A percentile compares a stretch with the other conserved stretches of the same genome.
These are phyloP conservation scores for Hyaloscypha hepaticicola DNA, from an alignment of 495 filamentous ascomycete genomes.

Conservation along the genomic window DNA sequence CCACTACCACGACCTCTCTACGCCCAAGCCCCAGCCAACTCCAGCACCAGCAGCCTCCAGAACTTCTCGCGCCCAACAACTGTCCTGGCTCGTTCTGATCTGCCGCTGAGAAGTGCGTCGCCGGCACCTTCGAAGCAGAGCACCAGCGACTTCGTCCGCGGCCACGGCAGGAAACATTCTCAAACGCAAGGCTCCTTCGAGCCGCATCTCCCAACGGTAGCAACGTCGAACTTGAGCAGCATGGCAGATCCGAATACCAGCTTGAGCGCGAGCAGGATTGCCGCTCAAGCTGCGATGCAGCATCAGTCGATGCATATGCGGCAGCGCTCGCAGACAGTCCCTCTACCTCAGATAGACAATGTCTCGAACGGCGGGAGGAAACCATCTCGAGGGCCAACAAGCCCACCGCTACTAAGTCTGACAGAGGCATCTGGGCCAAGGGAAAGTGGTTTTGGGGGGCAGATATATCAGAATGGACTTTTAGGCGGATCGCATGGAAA, in stretches of 20 bases:
- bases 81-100: slow-evolving; percentile 10
- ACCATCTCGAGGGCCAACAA: slow-evolving; percentile 28
- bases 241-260: slow-evolving; percentile 38
- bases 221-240: slow-evolving; percentile 44
- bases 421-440: slow-evolving; percentile 55
- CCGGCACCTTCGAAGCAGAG: slow-evolving; percentile 14
- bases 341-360: slow-evolving; percentile 46
- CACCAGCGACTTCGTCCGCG: slow-evolving; percentile 22
- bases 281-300: slow-evolving; percentile 88
- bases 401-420: slow-evolving; percentile 55
- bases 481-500: slow-evolving; percentile 59
- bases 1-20: slow-evolving; percentile 18
- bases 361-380: slow-evolving; percentile 16
- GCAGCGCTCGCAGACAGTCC: slow-evolving; percentile 71
- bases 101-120: slow-evolving; percentile 27
- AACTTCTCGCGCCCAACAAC: slow-evolving; percentile 53
- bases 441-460: slow-evolving; percentile 50
- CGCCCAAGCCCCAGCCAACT: slow-evolving; percentile 21
- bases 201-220: slow-evolving; percentile 73
- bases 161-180: slow-evolving; percentile 53
- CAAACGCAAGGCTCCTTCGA: slow-evolving; percentile 91
- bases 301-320: slow-evolving; percentile 57
- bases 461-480: slow-evolving; percentile 65
- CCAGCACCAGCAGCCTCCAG: slow-evolving; percentile 40
- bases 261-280: slow-evolving; percentile 81